A percentile compares a stretch with the other conserved stretches of the same genome.
phyloP scores from a whole-genome alignment of 2,329 filamentous ascomycete species.

The Aspergillus luchuensis region DNA sequence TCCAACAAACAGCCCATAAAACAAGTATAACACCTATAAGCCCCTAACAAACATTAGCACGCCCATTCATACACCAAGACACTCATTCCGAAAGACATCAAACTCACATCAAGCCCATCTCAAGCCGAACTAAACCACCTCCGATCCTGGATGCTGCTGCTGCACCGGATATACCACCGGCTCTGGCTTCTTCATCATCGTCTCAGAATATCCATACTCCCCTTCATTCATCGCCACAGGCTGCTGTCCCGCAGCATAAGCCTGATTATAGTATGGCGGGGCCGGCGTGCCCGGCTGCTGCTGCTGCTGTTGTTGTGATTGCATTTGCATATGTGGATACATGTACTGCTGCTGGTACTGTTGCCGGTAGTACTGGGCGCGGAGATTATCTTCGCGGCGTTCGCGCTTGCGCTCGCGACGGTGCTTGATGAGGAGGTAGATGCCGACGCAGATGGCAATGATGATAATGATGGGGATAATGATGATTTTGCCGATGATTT shows the following conservation, averaged over 20 bases:
- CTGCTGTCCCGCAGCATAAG: background rate
- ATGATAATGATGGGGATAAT: conserved; percentile 7
- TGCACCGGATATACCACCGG: conserved; percentile 3
- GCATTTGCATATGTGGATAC: background rate
- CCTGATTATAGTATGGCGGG: background rate
- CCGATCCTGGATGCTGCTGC: background rate
- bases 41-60: background rate
- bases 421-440: background rate
- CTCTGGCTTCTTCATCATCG: conserved; percentile 2
- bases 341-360: background rate
- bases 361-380: background rate
- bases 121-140: background rate
- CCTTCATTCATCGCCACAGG: background rate
- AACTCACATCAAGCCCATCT: conserved; percentile 4
- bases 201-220: background rate
- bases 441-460: background rate
- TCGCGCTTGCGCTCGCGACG: background rate
- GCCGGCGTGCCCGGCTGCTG: background rate
- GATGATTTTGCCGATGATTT: conserved; percentile 8
- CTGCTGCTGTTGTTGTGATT: background rate
- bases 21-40: background rate
- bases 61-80: background rate
- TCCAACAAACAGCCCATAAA: background rate
- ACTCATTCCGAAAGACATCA: background rate
- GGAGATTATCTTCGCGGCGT: background rate